Percentiles rank a stretch among this genome's conserved stretches.
Conservation (phyloP, 1,139 yeast species). For the Tardiomyces blankii region DNA sequence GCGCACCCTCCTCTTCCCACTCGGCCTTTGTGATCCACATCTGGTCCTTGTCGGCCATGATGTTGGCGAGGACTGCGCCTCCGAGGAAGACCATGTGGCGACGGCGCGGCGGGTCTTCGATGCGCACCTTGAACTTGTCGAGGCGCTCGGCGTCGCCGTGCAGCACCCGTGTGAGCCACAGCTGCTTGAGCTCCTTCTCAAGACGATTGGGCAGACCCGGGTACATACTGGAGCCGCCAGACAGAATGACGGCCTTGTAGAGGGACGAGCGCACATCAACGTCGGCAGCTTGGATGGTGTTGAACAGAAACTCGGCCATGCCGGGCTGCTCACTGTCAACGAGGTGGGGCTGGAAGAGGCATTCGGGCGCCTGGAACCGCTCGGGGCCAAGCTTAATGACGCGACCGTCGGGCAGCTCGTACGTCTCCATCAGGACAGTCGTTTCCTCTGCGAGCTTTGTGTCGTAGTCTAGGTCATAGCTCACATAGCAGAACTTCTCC, state of each 20-base stretch:
- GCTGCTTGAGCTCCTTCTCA: constrained; percentile 91
- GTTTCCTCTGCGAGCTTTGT: constrained; percentile 84
- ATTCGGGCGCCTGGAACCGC: constrained; percentile 96
- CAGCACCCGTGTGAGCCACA: constrained; percentile 85
- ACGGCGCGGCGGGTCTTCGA: constrained; percentile 98
- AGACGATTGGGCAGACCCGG: constrained; percentile 95
- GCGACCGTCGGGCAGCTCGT: constrained; percentile 95
- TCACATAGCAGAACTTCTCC: constrained; percentile 90
- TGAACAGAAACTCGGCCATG: constrained; percentile 83
- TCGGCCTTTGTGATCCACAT: constrained; percentile 96
- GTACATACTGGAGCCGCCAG: constrained; percentile 98
- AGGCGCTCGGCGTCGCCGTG: constrained; percentile 80
- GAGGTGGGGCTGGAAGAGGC: constrained; percentile 90
- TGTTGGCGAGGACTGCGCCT: constrained; percentile 96
- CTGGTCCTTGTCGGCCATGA: constrained; percentile 96
- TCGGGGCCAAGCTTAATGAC: constrained; percentile 90
- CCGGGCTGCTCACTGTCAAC: constrained; percentile 99
- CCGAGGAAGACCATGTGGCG: constrained; percentile 98
- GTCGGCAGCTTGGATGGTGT: constrained; percentile 89
- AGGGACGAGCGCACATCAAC: constrained; percentile 84
- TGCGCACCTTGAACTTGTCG: constrained; percentile 87
- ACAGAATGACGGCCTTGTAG: constrained; percentile 83
- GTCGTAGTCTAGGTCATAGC: constrained; percentile 87
- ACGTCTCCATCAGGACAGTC: constrained; percentile 80
- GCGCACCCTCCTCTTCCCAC: constrained; percentile 95